phyloP scores from a whole-genome alignment of 1,284 basidiomycete species.

The Cryptococcus jaspeensis region DNA sequence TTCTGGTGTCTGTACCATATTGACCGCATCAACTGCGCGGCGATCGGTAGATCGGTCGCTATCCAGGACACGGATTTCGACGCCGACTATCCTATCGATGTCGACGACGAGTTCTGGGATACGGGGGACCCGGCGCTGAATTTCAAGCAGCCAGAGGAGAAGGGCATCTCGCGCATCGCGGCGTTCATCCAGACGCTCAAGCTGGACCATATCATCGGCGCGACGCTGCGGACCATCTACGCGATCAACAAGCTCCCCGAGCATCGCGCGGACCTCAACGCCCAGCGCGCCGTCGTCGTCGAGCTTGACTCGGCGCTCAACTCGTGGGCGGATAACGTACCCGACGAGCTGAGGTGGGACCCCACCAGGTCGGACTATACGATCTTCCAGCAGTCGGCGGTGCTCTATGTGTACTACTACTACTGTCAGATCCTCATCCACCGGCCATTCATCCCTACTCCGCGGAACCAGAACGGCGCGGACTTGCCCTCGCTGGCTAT shows the following conservation, averaged over 20 bases:
- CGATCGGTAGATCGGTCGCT: constrained; percentile 74
- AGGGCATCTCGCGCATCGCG: constrained; percentile 52
- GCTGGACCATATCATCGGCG: constrained; percentile 69
- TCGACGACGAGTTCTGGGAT: constrained; percentile 83
- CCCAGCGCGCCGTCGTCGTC: constrained; percentile 68
- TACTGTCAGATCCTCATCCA: constrained; percentile 68
- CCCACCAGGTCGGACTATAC: constrained; percentile 61
- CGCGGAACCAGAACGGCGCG: constrained; percentile 32
- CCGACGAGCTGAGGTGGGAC: constrained; percentile 72
- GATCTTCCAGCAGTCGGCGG: constrained; percentile 69
- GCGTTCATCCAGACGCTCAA: constrained; percentile 68
- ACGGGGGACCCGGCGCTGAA: constrained; percentile 54
- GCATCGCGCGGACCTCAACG: constrained; percentile 60
- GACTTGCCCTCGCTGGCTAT: constrained; percentile 70
- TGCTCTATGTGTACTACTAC: constrained; percentile 68
- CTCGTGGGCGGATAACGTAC: constrained; percentile 72
- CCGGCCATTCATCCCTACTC: constrained; percentile 71
- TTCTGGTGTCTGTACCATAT: constrained; percentile 65
- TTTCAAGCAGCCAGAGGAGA: constrained; percentile 60
- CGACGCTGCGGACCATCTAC: constrained; percentile 70
- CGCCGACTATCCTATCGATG: constrained; percentile 70
- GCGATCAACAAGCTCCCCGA: constrained; percentile 61
- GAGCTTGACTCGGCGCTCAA: constrained; percentile 68
- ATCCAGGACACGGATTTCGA: constrained; percentile 85
- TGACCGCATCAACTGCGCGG: constrained; percentile 62